phyloP scores from a whole-genome alignment of 371 early-diverging fungal species.

The Mucor racemosus region DNA sequence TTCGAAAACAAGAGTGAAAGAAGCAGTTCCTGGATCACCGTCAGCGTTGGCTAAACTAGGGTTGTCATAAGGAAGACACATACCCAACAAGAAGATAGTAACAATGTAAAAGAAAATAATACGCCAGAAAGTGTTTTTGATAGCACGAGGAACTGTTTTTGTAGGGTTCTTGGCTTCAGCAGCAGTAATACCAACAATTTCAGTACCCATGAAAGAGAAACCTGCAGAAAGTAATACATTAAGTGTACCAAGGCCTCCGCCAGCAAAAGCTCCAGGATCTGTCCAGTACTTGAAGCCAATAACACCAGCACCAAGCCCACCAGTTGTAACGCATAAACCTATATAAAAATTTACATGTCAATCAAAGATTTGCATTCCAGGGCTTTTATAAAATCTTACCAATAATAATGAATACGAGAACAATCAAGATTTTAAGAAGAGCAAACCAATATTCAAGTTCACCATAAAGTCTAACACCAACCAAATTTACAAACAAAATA shows the following conservation, averaged over 20 bases:
- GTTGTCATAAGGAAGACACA: conserved; percentile 62
- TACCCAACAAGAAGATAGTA: conserved; percentile 68
- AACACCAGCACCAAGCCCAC: conserved; percentile 61
- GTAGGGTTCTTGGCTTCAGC: conserved; percentile 69
- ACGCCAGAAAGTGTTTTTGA: conserved; percentile 71
- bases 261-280: conserved; percentile 75
- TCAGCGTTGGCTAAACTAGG: conserved; percentile 47
- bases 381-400: conserved; percentile 35
- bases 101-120: conserved; percentile 74
- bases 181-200: conserved; percentile 67
- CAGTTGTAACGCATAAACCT: conserved; percentile 64
- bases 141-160: conserved; percentile 72
- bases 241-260: conserved; percentile 71
- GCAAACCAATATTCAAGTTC: conserved; percentile 81
- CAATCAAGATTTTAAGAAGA: conserved; percentile 68
- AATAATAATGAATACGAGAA: conserved; percentile 72
- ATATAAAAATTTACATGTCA: not conserved
- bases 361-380: too few species aligned
- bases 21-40: conserved; percentile 49
- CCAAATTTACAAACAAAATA: conserved; percentile 61
- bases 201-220: conserved; percentile 87
- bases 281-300: conserved; percentile 78
- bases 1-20: conserved; percentile 71
- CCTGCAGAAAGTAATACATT: conserved; percentile 77
- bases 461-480: conserved; percentile 62